A percentile compares a stretch with the other conserved stretches of the same genome.
These are phyloP conservation scores for Apiospora koreana DNA, from an alignment of 2,329 filamentous ascomycete genomes.

Conservation along the genomic window DNA sequence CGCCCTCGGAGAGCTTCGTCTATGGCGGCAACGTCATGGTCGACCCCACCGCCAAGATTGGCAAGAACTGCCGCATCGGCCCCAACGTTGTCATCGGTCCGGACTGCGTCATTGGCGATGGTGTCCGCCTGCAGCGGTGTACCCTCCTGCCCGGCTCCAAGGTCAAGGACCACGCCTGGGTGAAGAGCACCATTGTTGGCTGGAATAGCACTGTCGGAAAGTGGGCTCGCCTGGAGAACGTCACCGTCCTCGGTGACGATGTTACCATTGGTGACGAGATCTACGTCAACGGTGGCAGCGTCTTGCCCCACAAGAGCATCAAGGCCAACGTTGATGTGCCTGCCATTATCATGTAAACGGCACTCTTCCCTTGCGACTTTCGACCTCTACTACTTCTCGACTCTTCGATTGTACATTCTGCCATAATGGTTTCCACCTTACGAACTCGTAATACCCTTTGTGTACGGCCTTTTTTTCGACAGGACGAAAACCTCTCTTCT, in stretches of 20 bases:
- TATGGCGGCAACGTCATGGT: constrained; percentile 95
- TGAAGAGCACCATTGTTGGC: constrained; percentile 97
- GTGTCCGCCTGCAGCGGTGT: constrained; percentile 89
- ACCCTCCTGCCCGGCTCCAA: constrained; percentile 87
- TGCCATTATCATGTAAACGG: constrained; percentile 65
- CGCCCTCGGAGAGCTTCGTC: constrained; percentile 75
- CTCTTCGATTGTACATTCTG: constrained; percentile 16
- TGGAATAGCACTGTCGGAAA: constrained; percentile 97
- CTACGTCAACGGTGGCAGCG: constrained; percentile 95
- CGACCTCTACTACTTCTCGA: constrained; percentile 14
- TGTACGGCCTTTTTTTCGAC: constrained; percentile 10
- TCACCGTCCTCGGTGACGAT: constrained; percentile 96
- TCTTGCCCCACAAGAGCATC: constrained; percentile 98
- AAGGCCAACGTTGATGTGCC: constrained; percentile 92
- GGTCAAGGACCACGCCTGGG: constrained; percentile 98
- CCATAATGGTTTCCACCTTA: constrained; percentile 15
- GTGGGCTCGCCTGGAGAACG: constrained; percentile 96
- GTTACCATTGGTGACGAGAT: constrained; percentile 98
- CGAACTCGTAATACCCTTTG: constrained; percentile 17
- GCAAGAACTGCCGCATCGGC: constrained; percentile 97
- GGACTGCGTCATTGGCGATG: constrained; percentile 88
- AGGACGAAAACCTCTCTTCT: constrained; percentile 16
- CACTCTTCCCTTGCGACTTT: constrained; percentile 3
- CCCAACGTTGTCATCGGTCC: constrained; percentile 97
- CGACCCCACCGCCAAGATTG: constrained; percentile 91